Conservation (phyloP, 495 filamentous ascomycete species). For the Aspergillus indologenus region DNA sequence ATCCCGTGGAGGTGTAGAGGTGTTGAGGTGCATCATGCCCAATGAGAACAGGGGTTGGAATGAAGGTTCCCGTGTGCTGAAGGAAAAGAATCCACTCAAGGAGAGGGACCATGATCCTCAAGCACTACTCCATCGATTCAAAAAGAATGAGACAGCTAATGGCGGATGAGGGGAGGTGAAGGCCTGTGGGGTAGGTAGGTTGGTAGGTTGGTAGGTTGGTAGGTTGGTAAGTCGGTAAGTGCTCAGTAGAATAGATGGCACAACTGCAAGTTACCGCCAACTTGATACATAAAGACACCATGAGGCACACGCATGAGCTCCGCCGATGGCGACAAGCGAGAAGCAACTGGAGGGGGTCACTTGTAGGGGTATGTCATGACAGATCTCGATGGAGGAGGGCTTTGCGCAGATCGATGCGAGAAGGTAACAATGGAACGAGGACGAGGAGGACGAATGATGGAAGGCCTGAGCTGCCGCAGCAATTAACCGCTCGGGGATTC, state of each 20-base stretch:
- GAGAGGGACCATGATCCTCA: constrained; percentile 9
- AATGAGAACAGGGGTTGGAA: constrained; percentile 18
- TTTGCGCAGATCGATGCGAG: constrained; percentile 10
- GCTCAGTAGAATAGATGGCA: background rate
- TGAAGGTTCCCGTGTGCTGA: constrained; percentile 8
- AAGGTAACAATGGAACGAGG: background rate
- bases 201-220: background rate
- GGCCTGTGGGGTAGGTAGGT: background rate
- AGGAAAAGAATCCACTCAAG: constrained; percentile 7
- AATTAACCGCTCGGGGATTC: constrained; percentile 4
- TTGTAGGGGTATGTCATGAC: constrained; percentile 18
- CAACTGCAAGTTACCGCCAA: background rate
- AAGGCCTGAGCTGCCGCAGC: constrained; percentile 10
- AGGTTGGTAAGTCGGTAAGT: background rate
- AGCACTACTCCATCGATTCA: background rate
- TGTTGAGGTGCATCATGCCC: constrained; percentile 12
- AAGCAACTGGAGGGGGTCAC: constrained; percentile 6
- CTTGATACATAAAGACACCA: background rate
- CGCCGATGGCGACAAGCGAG: constrained; percentile 1
- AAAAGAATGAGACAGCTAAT: background rate
- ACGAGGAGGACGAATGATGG: constrained; percentile 3
- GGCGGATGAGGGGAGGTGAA: background rate
- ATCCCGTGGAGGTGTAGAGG: background rate
- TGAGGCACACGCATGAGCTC: background rate
- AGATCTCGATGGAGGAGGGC: constrained; percentile 16